Conservation (phyloP, 805 yeast species). For the Candida namnaoensis region DNA sequence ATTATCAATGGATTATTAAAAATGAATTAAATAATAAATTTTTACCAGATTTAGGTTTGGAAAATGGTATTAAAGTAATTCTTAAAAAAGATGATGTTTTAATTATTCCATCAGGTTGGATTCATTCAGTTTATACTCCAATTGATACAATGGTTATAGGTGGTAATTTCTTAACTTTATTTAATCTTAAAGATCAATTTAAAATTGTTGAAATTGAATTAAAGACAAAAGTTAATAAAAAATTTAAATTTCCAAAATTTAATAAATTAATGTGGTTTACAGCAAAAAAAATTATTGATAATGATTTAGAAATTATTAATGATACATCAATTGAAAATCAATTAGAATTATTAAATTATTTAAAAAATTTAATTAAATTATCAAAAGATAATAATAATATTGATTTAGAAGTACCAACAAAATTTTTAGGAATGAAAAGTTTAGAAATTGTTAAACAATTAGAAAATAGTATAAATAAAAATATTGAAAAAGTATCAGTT, state of each 20-base stretch:
- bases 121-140: constrained; percentile 84
- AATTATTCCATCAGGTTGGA: constrained; percentile 89
- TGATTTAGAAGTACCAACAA: not conserved
- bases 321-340: not conserved
- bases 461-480: not conserved
- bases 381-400: no score
- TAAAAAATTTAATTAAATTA: not conserved
- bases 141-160: constrained; percentile 76
- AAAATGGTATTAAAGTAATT: constrained; percentile 45
- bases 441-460: not conserved
- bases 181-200: constrained; percentile 50
- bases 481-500: no score
- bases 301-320: not conserved
- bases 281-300: constrained; percentile 17
- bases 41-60: constrained; percentile 44
- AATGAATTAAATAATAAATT: constrained; percentile 54
- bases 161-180: constrained; percentile 72
- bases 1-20: constrained; percentile 65
- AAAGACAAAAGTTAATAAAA: constrained; percentile 61
- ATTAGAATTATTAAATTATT: not conserved
- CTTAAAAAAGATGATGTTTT: constrained; percentile 62
- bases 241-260: constrained; percentile 74
- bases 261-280: constrained; percentile 62
- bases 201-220: constrained; percentile 54
- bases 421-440: not conserved